Evolutionary conservation across 768 basidiomycete species (phyloP).

Genomic region (Mycena olivaceomarginata): DNA sequence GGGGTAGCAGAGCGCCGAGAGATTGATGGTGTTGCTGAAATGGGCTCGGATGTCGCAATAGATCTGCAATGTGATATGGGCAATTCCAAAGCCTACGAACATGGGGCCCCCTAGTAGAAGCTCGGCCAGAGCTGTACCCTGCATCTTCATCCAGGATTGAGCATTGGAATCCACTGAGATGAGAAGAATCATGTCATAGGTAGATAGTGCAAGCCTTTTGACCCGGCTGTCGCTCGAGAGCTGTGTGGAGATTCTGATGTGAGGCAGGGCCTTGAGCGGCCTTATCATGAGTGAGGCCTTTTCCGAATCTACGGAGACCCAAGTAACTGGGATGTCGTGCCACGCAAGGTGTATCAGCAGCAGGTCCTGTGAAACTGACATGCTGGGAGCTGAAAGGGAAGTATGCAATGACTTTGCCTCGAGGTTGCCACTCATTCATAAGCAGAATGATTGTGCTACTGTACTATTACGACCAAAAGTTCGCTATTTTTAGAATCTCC

Average conservation of each 20-base stretch:
- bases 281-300: neutral
- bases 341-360: slow-evolving; percentile 9
- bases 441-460: too few relatives aligned
- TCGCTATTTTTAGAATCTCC: too few relatives aligned
- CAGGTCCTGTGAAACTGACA: slow-evolving; percentile 25
- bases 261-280: neutral
- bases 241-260: slow-evolving; percentile 27
- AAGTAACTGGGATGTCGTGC: slow-evolving; percentile 28
- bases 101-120: slow-evolving; percentile 18
- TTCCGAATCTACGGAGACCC: slow-evolving; percentile 13
- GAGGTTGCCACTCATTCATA: too few relatives aligned
- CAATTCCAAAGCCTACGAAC: slow-evolving; percentile 27
- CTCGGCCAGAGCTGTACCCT: slow-evolving; percentile 10
- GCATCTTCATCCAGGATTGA: slow-evolving; percentile 12
- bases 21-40: slow-evolving; percentile 6
- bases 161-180: slow-evolving; percentile 19
- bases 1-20: slow-evolving; percentile 23
- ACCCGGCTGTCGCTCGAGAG: slow-evolving; percentile 18
- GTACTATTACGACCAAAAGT: too few relatives aligned
- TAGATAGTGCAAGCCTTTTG: slow-evolving; percentile 30
- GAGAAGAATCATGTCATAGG: slow-evolving; percentile 3
- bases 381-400: slow-evolving; percentile 16
- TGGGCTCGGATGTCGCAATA: slow-evolving; percentile 16
- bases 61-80: slow-evolving; percentile 24
- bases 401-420: too few relatives aligned